Base-by-base conservation (phyloP, 2,329 filamentous ascomycete genomes). In the Didymella arachidicola region DNA sequence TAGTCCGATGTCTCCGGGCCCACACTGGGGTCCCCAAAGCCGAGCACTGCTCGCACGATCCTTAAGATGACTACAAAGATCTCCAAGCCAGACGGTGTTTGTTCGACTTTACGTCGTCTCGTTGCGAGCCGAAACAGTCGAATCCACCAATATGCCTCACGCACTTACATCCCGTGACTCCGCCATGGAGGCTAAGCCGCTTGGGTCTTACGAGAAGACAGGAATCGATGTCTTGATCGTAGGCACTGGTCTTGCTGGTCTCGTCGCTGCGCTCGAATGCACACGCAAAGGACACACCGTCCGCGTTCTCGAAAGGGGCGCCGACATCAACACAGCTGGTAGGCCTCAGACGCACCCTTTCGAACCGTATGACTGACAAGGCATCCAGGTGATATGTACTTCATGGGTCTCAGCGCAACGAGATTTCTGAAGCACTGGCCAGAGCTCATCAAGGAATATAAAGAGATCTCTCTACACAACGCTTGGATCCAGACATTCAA, bases 401-500 rank as follows among this genome's bases (percentile, higher is more conserved):
- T 85, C 69, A 86, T 86, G 81, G 82, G 83, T 10, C 77, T 86
- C 22, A 83, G 81, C 45, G 83, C 83, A 22, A 85, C 82, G 43
- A 79, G 77, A 36, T 84, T 84, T 73, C 80, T 85, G 69, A 82
- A 81, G 69, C 81, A 84, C 59, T 85, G 83, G 82, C 82, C 83
- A 10, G 81, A 84, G 52, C 77, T 86, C 68, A 74, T 77, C 39
- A 72, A 78, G 48, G 82, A 85, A 62, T 85, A 82, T 71, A 78
- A 82, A 53, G 64, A 71, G 7, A 84, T 85, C 50, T 83, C 82
- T 18, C 79, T 84, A 49, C 81, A 83, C 65, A 81, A 84, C 68
- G 79, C 81, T 14, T 84, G 82, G 81, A 83, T 84, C 34, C 81
- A 84, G 71, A 84, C 82, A 0, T 84, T 81, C 75, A 84, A 84